Base-by-base conservation (phyloP, 2,329 filamentous ascomycete genomes). In the Neobulgaria alba region DNA sequence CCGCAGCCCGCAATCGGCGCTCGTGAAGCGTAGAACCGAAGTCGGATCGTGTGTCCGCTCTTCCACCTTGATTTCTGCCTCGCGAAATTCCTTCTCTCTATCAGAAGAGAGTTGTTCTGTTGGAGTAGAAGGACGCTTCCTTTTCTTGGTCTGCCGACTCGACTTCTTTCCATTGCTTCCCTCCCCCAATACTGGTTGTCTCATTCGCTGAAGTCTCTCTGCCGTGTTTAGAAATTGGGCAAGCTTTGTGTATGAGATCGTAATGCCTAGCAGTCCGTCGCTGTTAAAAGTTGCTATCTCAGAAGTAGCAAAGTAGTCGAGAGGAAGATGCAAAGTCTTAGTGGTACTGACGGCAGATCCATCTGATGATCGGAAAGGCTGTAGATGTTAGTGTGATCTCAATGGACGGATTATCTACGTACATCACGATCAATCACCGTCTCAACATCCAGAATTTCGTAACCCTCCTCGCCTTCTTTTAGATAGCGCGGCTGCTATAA, bases 171-270 rank as follows among this genome's bases (percentile, higher is more conserved):
- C 29, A 31, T 35, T 41, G 36, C 39, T 45, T 45, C 26, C 15
- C 38, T 43, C 32, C 38, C 45, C 42, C 7, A 39, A 40, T 30
- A 23, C 31, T 36, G 36, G 42, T 43, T 45, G 10, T 47, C 36
- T 38, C 41, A 33, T 30, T 18, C 29, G 38, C 43, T 48, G 39
- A 21, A 43, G 36, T 30, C 26, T 43, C 37, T 48, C 39, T 20
- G 36, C 46, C 36, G 41, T 43, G 10, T 48, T 34, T 16, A 48
- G 42, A 41, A 43, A 48, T 34, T 43, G 29, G 16, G 43, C 33
- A 45, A 48, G 46, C 42, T 43, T 7, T 37, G 18, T 12, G 30
- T 45, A 47, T 41, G 36, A 36, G 12, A 39, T 37, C 33, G 29
- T 42, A 42, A 42, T 12, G 39, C 36, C 21, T 23, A 21, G 39